Percentiles rank a stretch among this genome's conserved stretches.
phyloP scores from a whole-genome alignment of 2,329 filamentous ascomycete genomes.

The Trichophyton mentagrophytes region DNA sequence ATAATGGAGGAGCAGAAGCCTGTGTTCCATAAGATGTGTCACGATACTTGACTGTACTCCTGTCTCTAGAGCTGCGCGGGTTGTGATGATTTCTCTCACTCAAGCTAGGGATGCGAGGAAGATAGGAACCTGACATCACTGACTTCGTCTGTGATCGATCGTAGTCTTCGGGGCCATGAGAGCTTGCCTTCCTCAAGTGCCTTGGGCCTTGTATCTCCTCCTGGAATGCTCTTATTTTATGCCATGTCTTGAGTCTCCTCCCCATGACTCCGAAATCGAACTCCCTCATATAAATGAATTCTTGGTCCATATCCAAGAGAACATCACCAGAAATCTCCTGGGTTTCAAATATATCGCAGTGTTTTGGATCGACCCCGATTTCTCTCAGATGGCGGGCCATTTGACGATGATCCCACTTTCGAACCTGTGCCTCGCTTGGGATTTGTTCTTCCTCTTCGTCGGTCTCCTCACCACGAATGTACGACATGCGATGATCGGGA shows the following conservation, averaged over 20 bases:
- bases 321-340: conserved; percentile 95
- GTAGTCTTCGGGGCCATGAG: conserved; percentile 35
- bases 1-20: conserved; percentile 30
- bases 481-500: conserved; percentile 64
- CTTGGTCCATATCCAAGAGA: conserved; percentile 85
- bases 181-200: conserved; percentile 26
- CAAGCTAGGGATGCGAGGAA: conserved; percentile 34
- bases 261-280: conserved; percentile 89
- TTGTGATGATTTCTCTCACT: conserved; percentile 15
- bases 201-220: conserved; percentile 62
- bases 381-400: conserved; percentile 85
- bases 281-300: conserved; percentile 86
- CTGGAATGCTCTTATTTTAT: conserved; percentile 85
- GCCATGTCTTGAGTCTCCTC: conserved; percentile 82
- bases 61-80: conserved; percentile 8
- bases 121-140: conserved; percentile 26
- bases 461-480: conserved; percentile 77
- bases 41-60: conserved; percentile 9
- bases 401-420: conserved; percentile 63
- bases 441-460: conserved; percentile 68
- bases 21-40: conserved; percentile 16
- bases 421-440: conserved; percentile 63
- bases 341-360: conserved; percentile 88
- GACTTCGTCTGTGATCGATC: conserved; percentile 31
- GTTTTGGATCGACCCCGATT: conserved; percentile 69